These are phyloP conservation scores for Limonium bicolor DNA, from an alignment of 148 eudicot genomes.

Conservation along the genomic window DNA sequence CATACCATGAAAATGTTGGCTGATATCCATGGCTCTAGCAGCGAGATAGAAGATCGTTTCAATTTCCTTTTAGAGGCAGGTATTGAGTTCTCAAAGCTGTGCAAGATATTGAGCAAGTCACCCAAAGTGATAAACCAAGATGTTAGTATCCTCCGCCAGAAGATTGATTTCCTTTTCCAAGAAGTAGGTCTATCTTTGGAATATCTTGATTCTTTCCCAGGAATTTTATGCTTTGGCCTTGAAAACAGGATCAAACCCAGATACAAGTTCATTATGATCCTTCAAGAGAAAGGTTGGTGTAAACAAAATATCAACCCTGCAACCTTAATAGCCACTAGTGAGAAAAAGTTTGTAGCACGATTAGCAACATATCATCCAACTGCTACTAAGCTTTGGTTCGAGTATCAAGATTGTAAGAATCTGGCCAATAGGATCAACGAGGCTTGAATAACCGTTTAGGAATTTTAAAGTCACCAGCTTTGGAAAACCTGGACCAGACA, in stretches of 20 bases:
- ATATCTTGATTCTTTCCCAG: slow-evolving; percentile 40
- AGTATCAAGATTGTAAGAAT: slow-evolving; percentile 5
- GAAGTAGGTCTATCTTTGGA: slow-evolving; percentile 31
- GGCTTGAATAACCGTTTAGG: too few relatives aligned
- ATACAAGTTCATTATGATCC: slow-evolving; percentile 45
- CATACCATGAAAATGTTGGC: slow-evolving; percentile 23
- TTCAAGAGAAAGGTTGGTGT: slow-evolving; percentile 34
- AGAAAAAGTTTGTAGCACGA: slow-evolving; percentile 36
- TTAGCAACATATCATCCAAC: slow-evolving; percentile 32
- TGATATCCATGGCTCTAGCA: slow-evolving; percentile 19
- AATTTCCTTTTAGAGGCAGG: slow-evolving; percentile 40
- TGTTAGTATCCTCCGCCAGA: slow-evolving; percentile 17
- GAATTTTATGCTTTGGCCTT: slow-evolving; percentile 37
- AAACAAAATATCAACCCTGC: slow-evolving; percentile 23
- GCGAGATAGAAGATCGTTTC: slow-evolving; percentile 40
- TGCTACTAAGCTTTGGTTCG: slow-evolving; percentile 46
- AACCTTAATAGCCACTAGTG: slow-evolving; percentile 44
- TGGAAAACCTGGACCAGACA: too few relatives aligned
- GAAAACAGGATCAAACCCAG: slow-evolving; percentile 68
- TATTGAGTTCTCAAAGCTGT: slow-evolving; percentile 34
- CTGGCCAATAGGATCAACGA: too few relatives aligned
- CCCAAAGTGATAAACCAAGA: slow-evolving; percentile 58
- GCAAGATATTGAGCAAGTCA: slow-evolving; percentile 31
- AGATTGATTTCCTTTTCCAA: slow-evolving; percentile 34
- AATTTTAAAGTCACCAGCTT: too few relatives aligned